Percentiles rank a stretch among this genome's conserved stretches.
Conservation (phyloP, 352 stramenopile genomes). For the Pythium aquatile region DNA sequence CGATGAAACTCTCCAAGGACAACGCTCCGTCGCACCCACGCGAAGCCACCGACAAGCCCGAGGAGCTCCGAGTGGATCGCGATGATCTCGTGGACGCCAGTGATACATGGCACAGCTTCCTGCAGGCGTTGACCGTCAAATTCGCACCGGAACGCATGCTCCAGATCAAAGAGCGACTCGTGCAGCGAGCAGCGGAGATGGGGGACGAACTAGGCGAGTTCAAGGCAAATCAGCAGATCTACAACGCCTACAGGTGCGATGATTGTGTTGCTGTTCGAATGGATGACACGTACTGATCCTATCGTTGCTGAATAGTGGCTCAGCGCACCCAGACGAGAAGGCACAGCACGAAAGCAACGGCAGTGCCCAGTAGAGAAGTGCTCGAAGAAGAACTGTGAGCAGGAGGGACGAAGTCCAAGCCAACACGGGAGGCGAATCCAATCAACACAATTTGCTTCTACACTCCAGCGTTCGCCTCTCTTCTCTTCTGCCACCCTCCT, state of each 20-base stretch:
- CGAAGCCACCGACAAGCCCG: constrained; percentile 3
- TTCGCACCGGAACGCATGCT: constrained; percentile 68
- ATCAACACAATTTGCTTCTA: constrained; percentile 10
- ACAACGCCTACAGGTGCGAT: constrained; percentile 62
- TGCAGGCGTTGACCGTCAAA: constrained; percentile 61
- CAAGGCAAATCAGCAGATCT: constrained; percentile 59
- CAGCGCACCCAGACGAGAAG: not conserved
- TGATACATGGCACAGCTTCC: constrained; percentile 55
- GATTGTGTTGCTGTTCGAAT: not conserved
- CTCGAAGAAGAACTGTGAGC: too few species aligned
- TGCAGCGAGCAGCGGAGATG: constrained; percentile 47
- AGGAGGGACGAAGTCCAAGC: not conserved
- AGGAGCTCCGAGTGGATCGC: constrained; percentile 19
- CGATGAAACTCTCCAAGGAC: constrained; percentile 33
- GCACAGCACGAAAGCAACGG: not conserved
- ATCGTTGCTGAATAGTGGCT: not conserved
- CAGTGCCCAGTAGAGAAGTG: too few species aligned
- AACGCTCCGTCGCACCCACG: constrained; percentile 52
- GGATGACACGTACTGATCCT: too few species aligned
- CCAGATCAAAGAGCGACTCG: constrained; percentile 58
- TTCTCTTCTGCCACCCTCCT: not conserved
- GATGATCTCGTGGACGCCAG: constrained; percentile 39
- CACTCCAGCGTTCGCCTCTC: constrained; percentile 6
- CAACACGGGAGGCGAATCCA: not conserved
- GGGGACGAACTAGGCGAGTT: constrained; percentile 46